Conservation (phyloP, 2,329 filamentous ascomycete genomes). For the Monosporascus sp. region DNA sequence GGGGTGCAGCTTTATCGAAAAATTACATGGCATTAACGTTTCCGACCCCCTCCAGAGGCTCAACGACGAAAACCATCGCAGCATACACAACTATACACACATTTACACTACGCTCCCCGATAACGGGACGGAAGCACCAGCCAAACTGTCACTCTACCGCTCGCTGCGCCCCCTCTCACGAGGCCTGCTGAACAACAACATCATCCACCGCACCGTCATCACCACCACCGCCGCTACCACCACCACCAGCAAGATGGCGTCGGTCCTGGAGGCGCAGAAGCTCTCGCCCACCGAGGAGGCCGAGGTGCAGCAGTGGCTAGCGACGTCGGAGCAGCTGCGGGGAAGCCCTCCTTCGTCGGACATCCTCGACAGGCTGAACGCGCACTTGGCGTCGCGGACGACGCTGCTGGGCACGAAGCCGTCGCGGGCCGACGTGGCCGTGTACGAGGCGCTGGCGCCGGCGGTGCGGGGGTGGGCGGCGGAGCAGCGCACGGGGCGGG, state of each 20-base stretch:
- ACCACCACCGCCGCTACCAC: slow-evolving; percentile 21
- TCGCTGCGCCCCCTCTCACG: slow-evolving; percentile 26
- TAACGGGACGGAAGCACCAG: slow-evolving; percentile 4
- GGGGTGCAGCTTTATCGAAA: too few species aligned
- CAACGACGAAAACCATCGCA: neutral
- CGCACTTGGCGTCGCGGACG: slow-evolving; percentile 80
- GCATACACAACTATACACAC: neutral
- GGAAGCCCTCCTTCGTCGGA: slow-evolving; percentile 32
- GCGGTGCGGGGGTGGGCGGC: slow-evolving; percentile 72
- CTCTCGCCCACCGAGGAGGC: slow-evolving; percentile 77
- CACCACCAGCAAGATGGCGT: slow-evolving; percentile 32
- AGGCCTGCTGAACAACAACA: slow-evolving; percentile 30
- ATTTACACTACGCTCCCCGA: neutral
- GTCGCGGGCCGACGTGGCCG: slow-evolving; percentile 77
- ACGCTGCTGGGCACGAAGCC: slow-evolving; percentile 88
- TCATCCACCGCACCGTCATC: slow-evolving; percentile 39
- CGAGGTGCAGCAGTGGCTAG: slow-evolving; percentile 86
- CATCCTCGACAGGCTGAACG: slow-evolving; percentile 75
- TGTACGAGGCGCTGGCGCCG: slow-evolving; percentile 75
- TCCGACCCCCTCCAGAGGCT: neutral
- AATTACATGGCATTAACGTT: too few species aligned
- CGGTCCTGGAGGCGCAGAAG: slow-evolving; percentile 58
- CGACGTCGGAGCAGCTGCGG: slow-evolving; percentile 67
- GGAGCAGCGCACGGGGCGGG: slow-evolving; percentile 82
- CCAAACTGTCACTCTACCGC: slow-evolving; percentile 35